phyloP scores from a whole-genome alignment of 1,139 yeast species.

The Pichia sorboxylosa region DNA sequence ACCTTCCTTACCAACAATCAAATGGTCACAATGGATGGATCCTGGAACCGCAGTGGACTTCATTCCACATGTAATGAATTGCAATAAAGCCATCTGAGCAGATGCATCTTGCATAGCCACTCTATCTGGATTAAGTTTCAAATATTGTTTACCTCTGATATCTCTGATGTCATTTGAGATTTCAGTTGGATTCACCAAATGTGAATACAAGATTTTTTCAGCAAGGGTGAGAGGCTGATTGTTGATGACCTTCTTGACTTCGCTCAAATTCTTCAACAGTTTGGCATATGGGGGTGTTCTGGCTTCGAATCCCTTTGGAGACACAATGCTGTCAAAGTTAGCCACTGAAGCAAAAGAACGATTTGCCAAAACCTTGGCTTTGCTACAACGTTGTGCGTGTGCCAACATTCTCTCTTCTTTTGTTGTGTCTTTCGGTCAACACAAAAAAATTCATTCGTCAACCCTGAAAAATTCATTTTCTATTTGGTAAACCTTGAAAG shows the following conservation, averaged over 20 bases:
- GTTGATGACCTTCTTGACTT: constrained; percentile 52
- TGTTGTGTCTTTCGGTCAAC: no score
- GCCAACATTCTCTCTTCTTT: constrained; percentile 6
- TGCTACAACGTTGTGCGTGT: constrained; percentile 5
- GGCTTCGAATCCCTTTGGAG: constrained; percentile 50
- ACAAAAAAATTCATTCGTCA: no score
- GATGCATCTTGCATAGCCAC: constrained; percentile 99
- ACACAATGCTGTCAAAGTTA: constrained; percentile 18
- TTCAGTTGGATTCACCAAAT: constrained; percentile 77
- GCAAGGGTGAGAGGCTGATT: constrained; percentile 79
- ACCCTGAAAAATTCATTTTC: no score
- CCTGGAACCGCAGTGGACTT: constrained; percentile 80
- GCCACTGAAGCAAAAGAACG: constrained; percentile 19
- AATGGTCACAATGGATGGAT: constrained; percentile 93
- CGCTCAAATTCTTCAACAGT: constrained; percentile 48
- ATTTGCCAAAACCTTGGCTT: constrained; percentile 3
- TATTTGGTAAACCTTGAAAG: no score
- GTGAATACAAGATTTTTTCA: constrained; percentile 88
- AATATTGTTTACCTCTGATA: constrained; percentile 74
- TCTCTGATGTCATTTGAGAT: constrained; percentile 39
- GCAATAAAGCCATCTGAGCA: constrained; percentile 94
- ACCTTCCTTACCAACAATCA: constrained; percentile 91
- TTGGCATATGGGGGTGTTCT: constrained; percentile 84
- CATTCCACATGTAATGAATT: constrained; percentile 95
- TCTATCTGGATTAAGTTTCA: constrained; percentile 90